Evolutionary conservation across 257 asterid species (phyloP), one percentile per base, ranked within the genome.

Genomic region (Ehretia macrophylla): DNA sequence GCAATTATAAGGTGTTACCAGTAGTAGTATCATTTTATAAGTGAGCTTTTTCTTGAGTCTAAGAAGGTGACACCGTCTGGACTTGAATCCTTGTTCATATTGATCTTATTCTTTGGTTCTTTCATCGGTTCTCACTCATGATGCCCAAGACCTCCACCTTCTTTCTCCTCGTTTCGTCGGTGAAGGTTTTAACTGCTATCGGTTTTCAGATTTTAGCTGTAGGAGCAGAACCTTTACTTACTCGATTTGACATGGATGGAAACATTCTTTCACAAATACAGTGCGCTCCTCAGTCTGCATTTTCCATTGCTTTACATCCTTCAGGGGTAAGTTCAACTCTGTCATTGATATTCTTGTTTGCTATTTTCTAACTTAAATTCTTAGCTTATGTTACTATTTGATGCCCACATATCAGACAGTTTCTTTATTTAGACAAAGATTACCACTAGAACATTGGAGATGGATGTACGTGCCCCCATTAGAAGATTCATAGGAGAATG

Each of bases 271-370:
- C 99, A 45, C 88, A 83, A 84, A 88, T 92, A 51, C 85, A 81
- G 17, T 88, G 97, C 65, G 99, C 97, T 68, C 93, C 95, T 57
- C 83, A 75, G 53, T 86, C 97, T 14, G 78, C 81, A 45, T 92
- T 92, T 70, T 92, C 95, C 56, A 59, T 83, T 49, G 78, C 94
- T 22, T 68, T 72, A 72, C 99, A 92, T 82, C 81, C 95, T 60
- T 88, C 95, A 0, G 95, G 96, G 80, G 97, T 88, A 79, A 79
- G 81, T 67, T 66, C 58, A 18, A 48, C 42, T 45, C 57, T 40
- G 14, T 65, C 8, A 18, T 48, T 13, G 38, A 10, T 51, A n/a
- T 47, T 38, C 57, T 58, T 42, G 8, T 58, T 49, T 23, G 14
- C 16, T 5, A 14, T 14, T 17, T 52, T 10, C 32, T 14, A 5